Evolutionary conservation across 306 rosid species (phyloP), one percentile per base, ranked within the genome.

Genomic region (Cucurbita moschata): DNA sequence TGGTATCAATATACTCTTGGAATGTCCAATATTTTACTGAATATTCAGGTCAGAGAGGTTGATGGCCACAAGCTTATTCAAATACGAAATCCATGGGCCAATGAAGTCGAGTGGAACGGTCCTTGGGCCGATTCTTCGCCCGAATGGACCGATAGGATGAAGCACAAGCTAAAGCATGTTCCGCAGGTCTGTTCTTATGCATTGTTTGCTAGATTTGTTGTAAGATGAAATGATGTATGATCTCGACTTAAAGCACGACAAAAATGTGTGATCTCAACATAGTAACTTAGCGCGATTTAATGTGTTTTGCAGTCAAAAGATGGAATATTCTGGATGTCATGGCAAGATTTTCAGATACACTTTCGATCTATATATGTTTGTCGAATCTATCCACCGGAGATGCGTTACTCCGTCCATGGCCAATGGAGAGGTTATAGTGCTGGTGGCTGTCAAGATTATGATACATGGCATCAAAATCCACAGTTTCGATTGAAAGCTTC

Each of bases 341-440:
- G 99, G 99, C 99, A 95, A 87, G 99, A 95, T 82, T 95, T 95
- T 79, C 99, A 95, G 84, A 88, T 95, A 83, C 99, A 95, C 83
- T 95, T 95, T 69, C 90, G 99, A 67, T 95, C 99, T 39, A 95
- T 95, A 78, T 91, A 95, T 84, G 92, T 95, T 74, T 95, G 99
- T 57, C 97, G 99, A 35, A 62, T 94, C 80, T 95, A 95, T 80
- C 99, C 99, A 11, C 86, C 83, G 0, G 99, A 95, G 86, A 95
- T 95, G 99, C 96, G 97, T 57, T 88, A 89, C 73, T 88, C 97
- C 46, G 97, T 91, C 42, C 96, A 95, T 80, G 94, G 96, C 55
- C 99, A 91, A 78, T 95, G 99, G 99, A 92, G 96, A 44, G 90
- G 99, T 53, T 91, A 86, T 79, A 91, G 96, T 88, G 99, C 99